Percentiles rank a stretch among this genome's conserved stretches.
Conservation (phyloP, 192 early-diverging fungal genomes). For the Linnemannia zychae region DNA sequence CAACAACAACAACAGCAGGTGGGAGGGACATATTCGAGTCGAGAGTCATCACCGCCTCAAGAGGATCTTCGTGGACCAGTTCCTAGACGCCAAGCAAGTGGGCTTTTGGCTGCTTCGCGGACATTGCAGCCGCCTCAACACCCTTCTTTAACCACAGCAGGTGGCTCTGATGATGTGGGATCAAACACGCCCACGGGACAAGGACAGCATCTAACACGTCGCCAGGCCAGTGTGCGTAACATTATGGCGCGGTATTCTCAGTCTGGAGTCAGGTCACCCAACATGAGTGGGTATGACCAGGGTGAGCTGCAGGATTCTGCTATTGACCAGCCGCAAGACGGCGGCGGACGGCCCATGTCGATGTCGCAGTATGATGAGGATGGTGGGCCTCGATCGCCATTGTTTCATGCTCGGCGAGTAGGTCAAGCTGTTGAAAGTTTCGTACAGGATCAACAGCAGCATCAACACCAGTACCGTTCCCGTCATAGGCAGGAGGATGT, state of each 20-base stretch:
- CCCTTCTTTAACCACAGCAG: not conserved
- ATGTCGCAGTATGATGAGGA: not conserved
- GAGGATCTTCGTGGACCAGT: not conserved
- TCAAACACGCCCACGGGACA: not conserved
- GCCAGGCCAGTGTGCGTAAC: slow-evolving; percentile 35
- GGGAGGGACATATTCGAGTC: slow-evolving; percentile 15
- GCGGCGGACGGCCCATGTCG: not conserved
- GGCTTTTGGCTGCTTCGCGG: not conserved
- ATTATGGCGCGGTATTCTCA: slow-evolving; percentile 41
- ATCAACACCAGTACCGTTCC: not conserved
- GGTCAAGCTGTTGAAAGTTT: not conserved
- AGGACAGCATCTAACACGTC: not conserved
- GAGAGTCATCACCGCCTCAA: slow-evolving; percentile 24
- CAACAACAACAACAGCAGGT: not conserved
- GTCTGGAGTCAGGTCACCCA: slow-evolving; percentile 15
- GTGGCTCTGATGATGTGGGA: not conserved
- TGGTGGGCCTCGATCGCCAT: not conserved
- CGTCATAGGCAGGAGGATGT: not conserved
- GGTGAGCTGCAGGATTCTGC: not conserved
- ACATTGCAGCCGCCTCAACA: not conserved
- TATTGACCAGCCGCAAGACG: not conserved
- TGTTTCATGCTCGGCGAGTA: not conserved
- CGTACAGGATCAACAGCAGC: slow-evolving; percentile 13
- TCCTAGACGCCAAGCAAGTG: slow-evolving; percentile 10
- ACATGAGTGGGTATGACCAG: slow-evolving; percentile 2